Evolutionary conservation across 306 rosid genomes (phyloP), one percentile per base, ranked within the genome.

Genomic region (Delonix regia): DNA sequence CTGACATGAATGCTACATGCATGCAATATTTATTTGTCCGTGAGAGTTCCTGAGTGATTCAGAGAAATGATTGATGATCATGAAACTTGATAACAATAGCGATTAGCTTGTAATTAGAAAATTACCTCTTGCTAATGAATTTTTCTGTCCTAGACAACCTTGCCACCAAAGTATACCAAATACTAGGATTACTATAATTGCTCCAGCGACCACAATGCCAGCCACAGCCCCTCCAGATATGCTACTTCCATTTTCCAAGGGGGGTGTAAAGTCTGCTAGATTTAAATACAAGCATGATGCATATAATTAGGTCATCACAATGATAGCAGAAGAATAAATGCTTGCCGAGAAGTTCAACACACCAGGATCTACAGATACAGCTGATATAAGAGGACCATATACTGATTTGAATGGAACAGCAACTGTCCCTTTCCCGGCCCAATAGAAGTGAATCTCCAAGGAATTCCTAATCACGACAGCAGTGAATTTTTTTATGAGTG

Each of bases 351-450:
- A 73, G 25, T 12, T 71, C 27, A 78, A 77, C 88, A 9, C 30
- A 88, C 93, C 83, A 60, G 88, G 55, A 47, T 74, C 47, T 27
- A 80, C 84, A 34, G 89, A 85, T 73, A 92, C 88, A 33, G 97
- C 94, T 3, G 94, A 89, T 62, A 92, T 84, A 42, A 92, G 97
- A 78, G 97, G 97, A 48, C 94, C 94, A 60, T 86, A 84, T 1
- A 81, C 88, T 61, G 90, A 88, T 78, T 33, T 59, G 8, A 0
- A 22, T 14, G 94, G 92, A 18, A 91, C 39, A 56, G 38, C 56
- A 63, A 78, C 79, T 25, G 94, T 89, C 44, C 93, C 93, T 74
- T 89, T 91, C 73, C 93, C 93, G 0, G 87, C 90, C 92, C 94
- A 92, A 59, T 76, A 68, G 5, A 92, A 76, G 39, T 85, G 93